Evolutionary conservation across 2,329 filamentous ascomycete genomes (phyloP).

Genomic region (Stromatinia cepivora): DNA sequence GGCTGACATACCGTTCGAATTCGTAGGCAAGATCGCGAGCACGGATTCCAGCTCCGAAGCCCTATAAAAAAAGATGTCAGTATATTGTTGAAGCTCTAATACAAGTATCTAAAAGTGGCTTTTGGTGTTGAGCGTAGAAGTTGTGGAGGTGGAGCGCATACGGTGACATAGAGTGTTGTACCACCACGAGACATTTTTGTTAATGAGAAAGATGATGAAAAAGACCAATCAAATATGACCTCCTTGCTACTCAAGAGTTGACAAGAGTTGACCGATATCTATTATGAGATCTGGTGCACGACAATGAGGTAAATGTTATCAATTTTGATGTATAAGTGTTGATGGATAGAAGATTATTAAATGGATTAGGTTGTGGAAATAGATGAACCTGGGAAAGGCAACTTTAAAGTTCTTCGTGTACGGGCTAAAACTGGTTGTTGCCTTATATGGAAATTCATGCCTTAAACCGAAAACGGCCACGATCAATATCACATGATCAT

Average conservation of each 20-base stretch:
- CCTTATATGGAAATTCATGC: neutral
- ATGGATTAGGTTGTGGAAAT: neutral
- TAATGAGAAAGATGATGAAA: conserved; percentile 17
- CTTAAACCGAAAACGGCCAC: no score
- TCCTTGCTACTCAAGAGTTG: conserved; percentile 11
- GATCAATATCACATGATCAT: no score
- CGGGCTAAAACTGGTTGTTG: neutral
- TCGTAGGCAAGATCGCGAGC: conserved; percentile 99
- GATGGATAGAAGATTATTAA: no score
- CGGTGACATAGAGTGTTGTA: conserved; percentile 93
- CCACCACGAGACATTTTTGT: conserved; percentile 84
- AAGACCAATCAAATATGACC: conserved; percentile 1
- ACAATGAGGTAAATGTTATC: neutral
- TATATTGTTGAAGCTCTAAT: conserved; percentile 12
- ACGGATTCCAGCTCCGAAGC: conserved; percentile 98
- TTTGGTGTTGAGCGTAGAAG: conserved; percentile 26
- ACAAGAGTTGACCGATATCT: neutral
- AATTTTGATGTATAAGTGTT: neutral
- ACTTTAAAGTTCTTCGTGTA: conserved; percentile 6
- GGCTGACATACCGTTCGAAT: conserved; percentile 98
- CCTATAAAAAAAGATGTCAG: conserved; percentile 42
- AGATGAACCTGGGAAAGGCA: neutral
- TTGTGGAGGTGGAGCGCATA: conserved; percentile 29
- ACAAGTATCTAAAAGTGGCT: conserved; percentile 6
- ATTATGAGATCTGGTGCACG: neutral